Evolutionary conservation across 108 stramenopile species (phyloP), one percentile per base, ranked within the genome.

Genomic region (Skeletonema marinoi): DNA sequence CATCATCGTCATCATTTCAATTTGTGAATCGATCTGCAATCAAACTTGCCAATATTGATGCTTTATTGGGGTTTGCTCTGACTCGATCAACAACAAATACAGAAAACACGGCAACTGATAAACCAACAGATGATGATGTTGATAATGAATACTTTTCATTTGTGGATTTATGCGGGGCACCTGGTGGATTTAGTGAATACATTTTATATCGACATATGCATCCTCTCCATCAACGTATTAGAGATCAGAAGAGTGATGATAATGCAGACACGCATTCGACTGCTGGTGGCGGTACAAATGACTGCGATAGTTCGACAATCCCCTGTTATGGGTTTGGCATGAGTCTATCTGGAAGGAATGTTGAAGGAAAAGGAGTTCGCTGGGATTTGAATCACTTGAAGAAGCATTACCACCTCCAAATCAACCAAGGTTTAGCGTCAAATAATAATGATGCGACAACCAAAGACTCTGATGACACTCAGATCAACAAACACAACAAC

Each of bases 151-250:
- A 58, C 29, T 91, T 94, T 80, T 59, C 81, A 13, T 96, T 94
- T 88, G 93, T 89, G 3, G 96, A 96, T 78, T 66, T 96, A 21
- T 94, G 93, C 71, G 96, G 91, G 3, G 93, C 93, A 5, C 96
- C 96, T 0, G 96, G 96, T 36, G 96, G 96, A 13, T 96, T 93
- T 48, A 92, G 90, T 75, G 93, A 96, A 62, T 96, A 96, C 64
- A 59, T 96, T n/a, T 71, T 93, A 76, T 84, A 84, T 73, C 81
- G 92, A 38, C 66, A 61, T 66, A n/a, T 48, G n/a, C 63, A 73
- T 16, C 46, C 32, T 56, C 41, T 14, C 3, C 32, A 16, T 32
- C 30, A 36, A 6, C 7, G 44, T 17, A 62, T 9, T 54, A 59
- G 13, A 50, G 38, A 51, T 14, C 46, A 17, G 7, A 25, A 35